Evolutionary conservation across 2,329 filamentous ascomycete species (phyloP), one percentile per base, ranked within the genome.

Genomic region (Clonostachys sp.): DNA sequence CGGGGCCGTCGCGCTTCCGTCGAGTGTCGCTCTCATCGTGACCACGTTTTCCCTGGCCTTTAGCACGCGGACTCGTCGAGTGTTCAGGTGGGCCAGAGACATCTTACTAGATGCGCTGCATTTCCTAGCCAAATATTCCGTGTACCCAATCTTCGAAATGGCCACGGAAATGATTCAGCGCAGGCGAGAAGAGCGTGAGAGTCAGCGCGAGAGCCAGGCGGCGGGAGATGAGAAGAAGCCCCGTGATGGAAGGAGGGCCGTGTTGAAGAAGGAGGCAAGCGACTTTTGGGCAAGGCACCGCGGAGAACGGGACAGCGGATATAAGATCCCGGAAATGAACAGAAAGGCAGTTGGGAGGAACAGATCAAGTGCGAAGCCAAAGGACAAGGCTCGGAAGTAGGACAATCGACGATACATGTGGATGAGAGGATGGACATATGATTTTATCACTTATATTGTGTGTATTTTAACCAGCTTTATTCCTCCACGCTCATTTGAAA

Each of bases 11-110:
- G 66, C 76, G 5, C 63, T 74, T 41, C 81, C 71, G 39, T 63
- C 65, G 7, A 83, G 72, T 38, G 64, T 61, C n/a, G 40, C 68
- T 2, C 56, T 84, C 9, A 77, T 84, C 39, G 54, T 66, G 2
- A 53, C 68, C 1, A 75, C 79, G 1, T 70, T 84, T 3, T 55
- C 83, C 0, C 65, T 75, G 2, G 81, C 81, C 0, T 84, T 81
- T 62, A 83, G 73, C 56, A 72, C 66, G 17, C 69, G 65, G 6
- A 70, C 69, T 3, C 68, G 69, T 12, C 52, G 53, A 2, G 47
- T 67, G 6, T 55, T 65, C 24, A 54, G 60, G 12, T 59, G 54
- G 50, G n/a, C 60, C 12, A 53, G 53, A 10, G 36, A 48, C 41
- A 17, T 46, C 12, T 16, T 24, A 16, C 9, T 14, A 3, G 44